Conservation (phyloP, 805 yeast genomes). For the Nakazawaea molendinolei region DNA sequence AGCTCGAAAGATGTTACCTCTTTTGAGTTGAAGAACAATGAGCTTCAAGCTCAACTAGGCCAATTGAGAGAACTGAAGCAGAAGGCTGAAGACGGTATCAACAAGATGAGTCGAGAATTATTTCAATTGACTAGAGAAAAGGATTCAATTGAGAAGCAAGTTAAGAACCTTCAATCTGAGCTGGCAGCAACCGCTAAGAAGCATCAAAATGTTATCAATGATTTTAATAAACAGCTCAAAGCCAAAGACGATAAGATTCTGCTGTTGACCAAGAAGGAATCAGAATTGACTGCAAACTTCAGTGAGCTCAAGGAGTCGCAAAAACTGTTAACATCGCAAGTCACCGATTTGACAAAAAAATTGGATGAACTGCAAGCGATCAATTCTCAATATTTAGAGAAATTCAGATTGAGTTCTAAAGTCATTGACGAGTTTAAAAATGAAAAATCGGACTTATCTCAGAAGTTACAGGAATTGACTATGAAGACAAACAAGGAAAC, state of each 20-base stretch:
- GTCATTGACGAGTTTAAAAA: conserved; percentile 5
- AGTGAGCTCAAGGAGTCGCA: conserved; percentile 24
- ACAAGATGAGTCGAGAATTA: conserved; percentile 83
- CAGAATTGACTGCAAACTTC: conserved; percentile 10
- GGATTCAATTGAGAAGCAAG: conserved; percentile 38
- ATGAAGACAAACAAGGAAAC: conserved; percentile 8
- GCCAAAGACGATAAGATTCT: conserved; percentile 19
- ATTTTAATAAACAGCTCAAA: conserved; percentile 18
- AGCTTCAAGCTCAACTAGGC: conserved; percentile 27
- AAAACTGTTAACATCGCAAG: conserved; percentile 14
- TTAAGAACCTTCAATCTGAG: conserved; percentile 38
- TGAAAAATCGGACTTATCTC: conserved; percentile 4
- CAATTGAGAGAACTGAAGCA: conserved; percentile 37
- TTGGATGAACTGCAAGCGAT: conserved; percentile 24
- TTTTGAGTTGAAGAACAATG: conserved; percentile 23
- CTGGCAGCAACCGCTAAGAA: conserved; percentile 23
- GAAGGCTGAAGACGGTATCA: conserved; percentile 80
- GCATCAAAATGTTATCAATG: conserved; percentile 26
- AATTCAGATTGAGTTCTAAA: conserved; percentile 21
- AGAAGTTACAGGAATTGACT: conserved; percentile 10
- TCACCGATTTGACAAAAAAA: conserved; percentile 19
- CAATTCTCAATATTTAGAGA: conserved; percentile 33
- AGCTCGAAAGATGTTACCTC: conserved; percentile 13
- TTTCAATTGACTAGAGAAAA: conserved; percentile 58
- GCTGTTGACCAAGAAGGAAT: conserved; percentile 15